Percentiles rank a stretch among this genome's conserved stretches.
These are phyloP conservation scores for Prunus mira DNA, from an alignment of 306 rosid genomes.

Conservation along the genomic window DNA sequence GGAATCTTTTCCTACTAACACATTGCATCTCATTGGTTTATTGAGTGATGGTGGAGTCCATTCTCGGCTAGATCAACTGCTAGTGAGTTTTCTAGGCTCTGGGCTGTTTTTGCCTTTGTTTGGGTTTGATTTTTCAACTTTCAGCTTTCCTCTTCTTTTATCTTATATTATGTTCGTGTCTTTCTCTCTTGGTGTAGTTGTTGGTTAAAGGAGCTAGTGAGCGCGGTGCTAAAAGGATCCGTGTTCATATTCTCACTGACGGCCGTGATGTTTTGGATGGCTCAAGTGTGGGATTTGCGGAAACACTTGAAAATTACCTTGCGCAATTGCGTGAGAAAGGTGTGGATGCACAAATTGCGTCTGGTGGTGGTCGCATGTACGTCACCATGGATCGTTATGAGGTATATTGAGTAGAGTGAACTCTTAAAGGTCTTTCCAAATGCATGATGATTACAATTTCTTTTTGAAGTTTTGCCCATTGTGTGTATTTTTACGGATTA, in stretches of 20 bases:
- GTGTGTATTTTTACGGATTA: neutral
- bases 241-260: constrained; percentile 87
- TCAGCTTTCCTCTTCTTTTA: neutral
- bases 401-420: constrained; percentile 34
- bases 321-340: constrained; percentile 68
- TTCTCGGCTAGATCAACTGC: constrained; percentile 80
- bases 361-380: constrained; percentile 99
- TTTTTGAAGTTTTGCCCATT: neutral
- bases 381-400: constrained; percentile 99
- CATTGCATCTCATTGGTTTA: constrained; percentile 90
- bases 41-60: constrained; percentile 95
- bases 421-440: neutral
- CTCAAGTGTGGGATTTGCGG: constrained; percentile 81
- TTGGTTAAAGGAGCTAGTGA: constrained; percentile 85
- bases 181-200: constrained; percentile 49
- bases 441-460: neutral
- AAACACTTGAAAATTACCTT: constrained; percentile 80
- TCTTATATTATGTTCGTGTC: constrained; percentile 3
- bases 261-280: constrained; percentile 99
- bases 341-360: constrained; percentile 82
- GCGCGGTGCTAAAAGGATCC: constrained; percentile 75
- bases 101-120: neutral
- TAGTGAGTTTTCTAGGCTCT: constrained; percentile 25
- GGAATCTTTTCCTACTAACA: constrained; percentile 57
- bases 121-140: neutral